phyloP scores from a whole-genome alignment of 768 basidiomycete genomes.

The Astraeus odoratus region DNA sequence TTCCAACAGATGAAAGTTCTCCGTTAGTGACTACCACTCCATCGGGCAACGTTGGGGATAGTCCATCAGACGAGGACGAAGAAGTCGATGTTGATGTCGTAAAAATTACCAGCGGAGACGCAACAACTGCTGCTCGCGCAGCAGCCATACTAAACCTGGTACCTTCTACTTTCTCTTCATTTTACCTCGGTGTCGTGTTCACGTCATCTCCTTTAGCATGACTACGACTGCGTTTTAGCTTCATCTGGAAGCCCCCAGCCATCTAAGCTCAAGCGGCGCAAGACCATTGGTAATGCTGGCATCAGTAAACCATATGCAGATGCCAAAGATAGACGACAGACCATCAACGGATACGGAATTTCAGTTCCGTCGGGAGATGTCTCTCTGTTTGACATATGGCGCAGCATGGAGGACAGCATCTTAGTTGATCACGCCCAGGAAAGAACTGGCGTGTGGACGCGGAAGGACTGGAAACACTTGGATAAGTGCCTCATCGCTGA shows the following conservation, averaged over 20 bases:
- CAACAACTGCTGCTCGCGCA: constrained; percentile 83
- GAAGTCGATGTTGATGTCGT: constrained; percentile 44
- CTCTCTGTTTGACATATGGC: constrained; percentile 22
- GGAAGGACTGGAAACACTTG: constrained; percentile 73
- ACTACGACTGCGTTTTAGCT: constrained; percentile 70
- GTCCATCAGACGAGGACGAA: constrained; percentile 22
- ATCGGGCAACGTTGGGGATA: constrained; percentile 3
- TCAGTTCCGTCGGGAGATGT: constrained; percentile 29
- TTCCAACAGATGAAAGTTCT: constrained; percentile 11
- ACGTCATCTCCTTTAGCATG: constrained; percentile 45
- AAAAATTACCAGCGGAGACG: constrained; percentile 80
- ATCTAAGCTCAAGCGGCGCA: constrained; percentile 32
- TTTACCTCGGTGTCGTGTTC: not conserved
- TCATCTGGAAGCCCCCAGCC: constrained; percentile 22
- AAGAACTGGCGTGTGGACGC: constrained; percentile 46
- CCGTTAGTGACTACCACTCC: not conserved
- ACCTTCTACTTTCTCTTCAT: constrained; percentile 19
- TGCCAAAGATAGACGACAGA: constrained; percentile 8
- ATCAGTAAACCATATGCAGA: constrained; percentile 21
- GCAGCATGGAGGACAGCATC: constrained; percentile 23
- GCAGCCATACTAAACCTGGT: constrained; percentile 90
- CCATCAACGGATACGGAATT: constrained; percentile 10
- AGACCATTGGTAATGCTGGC: constrained; percentile 26
- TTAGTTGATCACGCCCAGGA: constrained; percentile 20
- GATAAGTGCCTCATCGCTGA: constrained; percentile 77